Conservation (phyloP, 306 rosid genomes). For the Quercus gilva region DNA sequence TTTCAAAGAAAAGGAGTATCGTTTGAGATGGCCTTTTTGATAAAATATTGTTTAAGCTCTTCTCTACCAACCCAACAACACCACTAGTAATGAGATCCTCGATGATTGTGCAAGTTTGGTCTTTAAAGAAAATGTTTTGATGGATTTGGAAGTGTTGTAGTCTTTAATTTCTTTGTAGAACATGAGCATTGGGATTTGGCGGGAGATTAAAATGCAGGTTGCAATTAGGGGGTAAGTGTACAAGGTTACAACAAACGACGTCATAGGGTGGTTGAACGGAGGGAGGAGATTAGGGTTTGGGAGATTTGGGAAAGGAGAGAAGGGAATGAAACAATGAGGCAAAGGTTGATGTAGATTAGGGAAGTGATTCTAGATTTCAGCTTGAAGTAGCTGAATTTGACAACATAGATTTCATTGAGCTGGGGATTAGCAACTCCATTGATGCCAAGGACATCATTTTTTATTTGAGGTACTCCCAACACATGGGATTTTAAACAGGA, state of each 20-base stretch:
- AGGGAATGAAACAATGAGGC: conserved; percentile 77
- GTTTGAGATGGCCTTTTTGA: too few species aligned
- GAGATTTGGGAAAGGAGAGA: conserved; percentile 74
- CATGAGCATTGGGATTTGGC: conserved; percentile 77
- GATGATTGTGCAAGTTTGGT: conserved; percentile 62
- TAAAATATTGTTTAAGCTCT: too few species aligned
- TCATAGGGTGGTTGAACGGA: conserved; percentile 41
- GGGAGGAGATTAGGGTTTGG: conserved; percentile 66
- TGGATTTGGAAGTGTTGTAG: conserved; percentile 80
- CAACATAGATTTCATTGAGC: conserved; percentile 84
- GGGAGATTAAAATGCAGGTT: conserved; percentile 56
- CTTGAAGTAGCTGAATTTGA: conserved; percentile 85
- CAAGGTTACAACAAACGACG: conserved; percentile 74
- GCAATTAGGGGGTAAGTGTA: conserved; percentile 91
- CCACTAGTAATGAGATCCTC: conserved; percentile 89
- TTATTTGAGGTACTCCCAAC: too few species aligned
- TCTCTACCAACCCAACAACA: too few species aligned
- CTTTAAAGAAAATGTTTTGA: conserved; percentile 56
- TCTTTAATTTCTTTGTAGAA: conserved; percentile 89
- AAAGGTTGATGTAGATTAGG: conserved; percentile 84
- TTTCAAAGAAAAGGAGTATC: too few species aligned
- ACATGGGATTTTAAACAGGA: too few species aligned
- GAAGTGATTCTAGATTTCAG: conserved; percentile 86
- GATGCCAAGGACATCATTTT: background rate
- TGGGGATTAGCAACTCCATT: conserved; percentile 66